Conservation (phyloP, 208 protist genomes). For the Trypanosoma grayi region DNA sequence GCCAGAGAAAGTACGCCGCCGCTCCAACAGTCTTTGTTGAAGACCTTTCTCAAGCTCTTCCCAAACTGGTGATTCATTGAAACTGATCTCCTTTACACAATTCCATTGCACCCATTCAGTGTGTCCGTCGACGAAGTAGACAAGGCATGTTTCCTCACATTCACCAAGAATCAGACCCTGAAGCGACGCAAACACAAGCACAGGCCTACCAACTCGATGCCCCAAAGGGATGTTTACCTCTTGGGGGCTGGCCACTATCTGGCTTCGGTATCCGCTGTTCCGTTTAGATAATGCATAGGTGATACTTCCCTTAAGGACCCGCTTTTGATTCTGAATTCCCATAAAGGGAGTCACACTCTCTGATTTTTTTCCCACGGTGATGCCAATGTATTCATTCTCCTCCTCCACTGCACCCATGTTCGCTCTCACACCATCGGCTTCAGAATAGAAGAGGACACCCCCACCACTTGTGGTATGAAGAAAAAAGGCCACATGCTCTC, state of each 20-base stretch:
- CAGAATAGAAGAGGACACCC: conserved; percentile 82
- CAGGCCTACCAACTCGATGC: conserved; percentile 10
- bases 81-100: background rate
- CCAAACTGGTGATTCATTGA: conserved; percentile 16
- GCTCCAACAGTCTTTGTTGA: conserved; percentile 7
- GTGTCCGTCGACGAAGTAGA: conserved; percentile 4
- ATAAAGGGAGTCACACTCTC: conserved; percentile 68
- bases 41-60: conserved; percentile 1
- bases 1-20: background rate
- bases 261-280: conserved; percentile 38
- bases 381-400: conserved; percentile 83
- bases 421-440: conserved; percentile 69
- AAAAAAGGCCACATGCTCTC: conserved; percentile 64
- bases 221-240: background rate
- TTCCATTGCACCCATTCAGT: conserved; percentile 17
- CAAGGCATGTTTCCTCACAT: conserved; percentile 14
- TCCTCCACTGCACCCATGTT: conserved; percentile 70
- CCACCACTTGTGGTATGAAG: conserved; percentile 82
- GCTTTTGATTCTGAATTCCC: conserved; percentile 71
- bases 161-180: conserved; percentile 14
- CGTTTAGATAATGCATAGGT: conserved; percentile 70
- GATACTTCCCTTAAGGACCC: conserved; percentile 76
- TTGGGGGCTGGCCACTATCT: background rate
- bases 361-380: conserved; percentile 84
- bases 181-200: background rate